Evolutionary conservation across 2,329 filamentous ascomycete genomes (phyloP), one percentile per base, ranked within the genome.

Genomic region (Helotiales sp.): DNA sequence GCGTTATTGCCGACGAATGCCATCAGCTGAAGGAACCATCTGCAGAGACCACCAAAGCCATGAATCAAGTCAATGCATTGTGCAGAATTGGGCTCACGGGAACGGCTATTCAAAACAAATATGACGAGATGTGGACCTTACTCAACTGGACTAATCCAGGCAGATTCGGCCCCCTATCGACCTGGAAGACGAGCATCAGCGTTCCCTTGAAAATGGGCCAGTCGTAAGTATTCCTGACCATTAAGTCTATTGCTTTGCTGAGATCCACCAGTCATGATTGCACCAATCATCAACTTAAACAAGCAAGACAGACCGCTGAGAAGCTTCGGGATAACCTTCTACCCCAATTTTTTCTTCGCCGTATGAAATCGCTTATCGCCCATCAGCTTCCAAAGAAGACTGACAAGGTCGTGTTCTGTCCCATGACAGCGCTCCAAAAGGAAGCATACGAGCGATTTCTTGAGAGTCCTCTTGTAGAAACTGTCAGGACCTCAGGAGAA

Each of bases 61-160:
- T 99, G 91, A 92, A 93, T 73, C 88, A 94, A 69, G 84, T 98
- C 72, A 99, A 99, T 73, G 89, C 94, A 0, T 85, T 98, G 2
- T 98, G 96, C 76, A 88, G 96, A 37, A 94, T 99, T 68, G 96
- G 96, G 0, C 83, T 99, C 8, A 98, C 94, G 0, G 96, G 96
- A 1, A 99, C 96, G 0, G 95, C 95, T 0, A 97, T 99, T 52
- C 96, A 99, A 77, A 99, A 99, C 79, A 96, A 93, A 72, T 99
- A 99, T 77, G 93, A 97, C 76, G 96, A 99, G 78, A 85, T 99
- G 0, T 99, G 95, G 95, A 96, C 93, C 0, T 83, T 99, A 0
- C 83, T 99, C 2, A 97, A 99, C 77, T 99, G 96, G 96, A 94
- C 93, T 0, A 96, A 96, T 73, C 96, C 96, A 0, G 95, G 93